Evolutionary conservation across 2,329 filamentous ascomycete species (phyloP).

Genomic region (Botrytis fabae): DNA sequence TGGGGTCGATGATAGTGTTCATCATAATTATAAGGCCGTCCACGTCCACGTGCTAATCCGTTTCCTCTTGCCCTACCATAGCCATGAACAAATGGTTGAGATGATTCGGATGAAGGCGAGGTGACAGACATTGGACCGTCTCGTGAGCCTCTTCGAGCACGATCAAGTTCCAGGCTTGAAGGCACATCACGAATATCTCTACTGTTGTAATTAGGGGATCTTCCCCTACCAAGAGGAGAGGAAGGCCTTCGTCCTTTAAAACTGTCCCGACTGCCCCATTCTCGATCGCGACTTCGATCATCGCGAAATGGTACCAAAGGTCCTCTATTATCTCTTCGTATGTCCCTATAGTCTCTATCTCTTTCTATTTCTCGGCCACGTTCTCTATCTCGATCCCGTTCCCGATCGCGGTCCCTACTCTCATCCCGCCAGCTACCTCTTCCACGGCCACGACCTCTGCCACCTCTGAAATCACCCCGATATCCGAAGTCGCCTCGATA

Average conservation of each 20-base stretch:
- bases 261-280: conserved; percentile 30
- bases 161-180: conserved; percentile 64
- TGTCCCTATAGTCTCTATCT: conserved; percentile 52
- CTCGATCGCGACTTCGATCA: conserved; percentile 29
- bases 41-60: conserved; percentile 49
- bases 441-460: conserved; percentile 48
- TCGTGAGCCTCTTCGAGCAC: conserved; percentile 67
- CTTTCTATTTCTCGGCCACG: conserved; percentile 51
- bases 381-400: conserved; percentile 61
- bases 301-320: conserved; percentile 19
- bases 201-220: conserved; percentile 66
- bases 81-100: conserved; percentile 41
- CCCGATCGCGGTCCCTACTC: conserved; percentile 60
- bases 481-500: conserved; percentile 57
- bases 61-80: conserved; percentile 55
- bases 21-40: conserved; percentile 51
- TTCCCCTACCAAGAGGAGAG: conserved; percentile 58
- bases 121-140: conserved; percentile 73
- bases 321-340: conserved; percentile 20
- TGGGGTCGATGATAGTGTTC: conserved; percentile 53
- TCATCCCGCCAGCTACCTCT: conserved; percentile 49
- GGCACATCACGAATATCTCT: conserved; percentile 53
- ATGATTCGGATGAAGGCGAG: conserved; percentile 68
- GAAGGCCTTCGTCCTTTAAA: conserved; percentile 62
- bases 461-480: conserved; percentile 54